Evolutionary conservation across 2,329 filamentous ascomycete species (phyloP), one percentile per base, ranked within the genome.

Genomic region (Aspergillus novofumigatus): DNA sequence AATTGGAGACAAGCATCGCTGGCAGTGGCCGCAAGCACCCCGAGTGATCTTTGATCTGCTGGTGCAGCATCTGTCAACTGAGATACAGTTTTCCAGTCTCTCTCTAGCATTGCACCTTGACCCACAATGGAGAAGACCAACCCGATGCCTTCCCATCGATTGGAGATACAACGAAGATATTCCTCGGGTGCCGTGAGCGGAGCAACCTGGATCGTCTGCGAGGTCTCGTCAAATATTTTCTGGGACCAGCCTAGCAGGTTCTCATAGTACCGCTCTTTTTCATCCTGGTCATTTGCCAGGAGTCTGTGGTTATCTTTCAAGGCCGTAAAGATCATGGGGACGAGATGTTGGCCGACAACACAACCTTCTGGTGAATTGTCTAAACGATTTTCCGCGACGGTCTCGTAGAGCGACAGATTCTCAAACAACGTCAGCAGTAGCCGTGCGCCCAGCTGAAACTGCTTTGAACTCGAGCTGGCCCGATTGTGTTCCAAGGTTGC

Each of bases 1-100:
- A 69, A 67, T 17, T 63, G 62, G 7, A 69, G 55, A 54, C 67
- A 69, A 14, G 64, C 54, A 28, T 77, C 73, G 4, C 69, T 67
- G 5, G 69, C 65, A 45, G 58, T 59, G 5, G 62, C 56, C 1
- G 60, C 48, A n/a, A 57, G 51, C 8, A 54, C 41, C 3, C 52
- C 51, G 1, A 63, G 42, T 5, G 55, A 51, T 44, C 55, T 59
- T 17, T 64, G 53, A 49, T 60, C 53, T 45, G 59, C 8, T 54
- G 44, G 28, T 45, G 58, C 9, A 55, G 56, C 50, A 20, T 23
- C 49, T 55, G 56, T 45, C 41, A 41, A 23, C 25, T 52, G 28
- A 28, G 41, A 55, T n/a, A 53, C 32, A 14, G 49, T 47, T 23
- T 45, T 52, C 49, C 51, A 56, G 26, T 57, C 55, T 11, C 55